Conservation (phyloP, 257 asterid species). For the Parsonsia alboflavescens region DNA sequence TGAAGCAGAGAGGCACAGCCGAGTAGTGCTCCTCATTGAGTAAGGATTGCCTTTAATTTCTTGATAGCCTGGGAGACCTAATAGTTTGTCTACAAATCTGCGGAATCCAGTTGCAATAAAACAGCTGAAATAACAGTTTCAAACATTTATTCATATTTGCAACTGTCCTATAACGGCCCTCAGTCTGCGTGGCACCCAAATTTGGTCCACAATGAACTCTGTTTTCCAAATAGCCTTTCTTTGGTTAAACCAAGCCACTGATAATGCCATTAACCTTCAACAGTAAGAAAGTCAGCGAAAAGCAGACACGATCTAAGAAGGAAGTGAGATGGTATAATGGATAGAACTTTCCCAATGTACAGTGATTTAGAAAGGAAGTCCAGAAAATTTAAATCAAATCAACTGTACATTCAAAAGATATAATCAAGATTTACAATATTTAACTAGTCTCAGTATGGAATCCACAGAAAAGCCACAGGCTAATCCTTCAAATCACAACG, state of each 20-base stretch:
- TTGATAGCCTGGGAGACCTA: background rate
- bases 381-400: background rate
- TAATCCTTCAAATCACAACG: background rate
- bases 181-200: background rate
- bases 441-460: background rate
- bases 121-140: background rate
- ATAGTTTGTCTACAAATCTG: background rate
- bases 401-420: background rate
- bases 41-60: constrained; percentile 2
- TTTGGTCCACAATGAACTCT: background rate
- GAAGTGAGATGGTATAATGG: background rate
- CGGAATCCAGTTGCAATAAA: background rate
- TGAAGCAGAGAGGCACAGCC: background rate
- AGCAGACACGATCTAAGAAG: background rate
- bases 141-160: background rate
- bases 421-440: background rate
- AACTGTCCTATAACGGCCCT: background rate
- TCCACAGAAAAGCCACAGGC: constrained; percentile 6
- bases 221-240: background rate
- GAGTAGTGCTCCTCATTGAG: no score
- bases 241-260: background rate
- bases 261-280: background rate
- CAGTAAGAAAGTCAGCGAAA: background rate
- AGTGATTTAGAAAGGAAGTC: background rate
- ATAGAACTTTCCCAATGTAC: background rate